These are phyloP conservation scores for Sphaceloma murrayae DNA, from an alignment of 2,329 filamentous ascomycete species.

Conservation along the genomic window DNA sequence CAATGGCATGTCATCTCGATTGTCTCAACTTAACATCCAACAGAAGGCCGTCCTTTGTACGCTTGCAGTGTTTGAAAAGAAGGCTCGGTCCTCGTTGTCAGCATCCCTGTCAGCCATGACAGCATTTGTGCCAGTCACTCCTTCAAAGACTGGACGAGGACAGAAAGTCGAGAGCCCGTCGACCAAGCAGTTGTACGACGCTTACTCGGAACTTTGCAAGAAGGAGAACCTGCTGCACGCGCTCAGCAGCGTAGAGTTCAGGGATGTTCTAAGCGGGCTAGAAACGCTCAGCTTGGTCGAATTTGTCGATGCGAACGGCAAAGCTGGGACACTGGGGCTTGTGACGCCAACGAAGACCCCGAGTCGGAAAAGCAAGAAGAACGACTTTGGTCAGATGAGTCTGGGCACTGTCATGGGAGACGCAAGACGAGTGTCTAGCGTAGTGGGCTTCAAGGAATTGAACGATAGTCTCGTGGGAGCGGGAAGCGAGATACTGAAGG, in stretches of 20 bases:
- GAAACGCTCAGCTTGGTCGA: slow-evolving; percentile 78
- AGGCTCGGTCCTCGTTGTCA: slow-evolving; percentile 43
- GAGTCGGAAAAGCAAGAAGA: slow-evolving; percentile 53
- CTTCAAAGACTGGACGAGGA: slow-evolving; percentile 33
- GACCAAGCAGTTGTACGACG: slow-evolving; percentile 72
- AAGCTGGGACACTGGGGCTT: slow-evolving; percentile 54
- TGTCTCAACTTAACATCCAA: slow-evolving; percentile 83
- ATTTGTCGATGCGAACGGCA: slow-evolving; percentile 52
- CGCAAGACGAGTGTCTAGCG: slow-evolving; percentile 42
- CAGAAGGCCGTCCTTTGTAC: slow-evolving; percentile 93
- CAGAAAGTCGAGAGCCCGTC: slow-evolving; percentile 53
- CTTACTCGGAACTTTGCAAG: slow-evolving; percentile 74
- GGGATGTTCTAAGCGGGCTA: slow-evolving; percentile 80
- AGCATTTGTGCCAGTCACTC: slow-evolving; percentile 27
- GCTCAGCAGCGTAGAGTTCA: slow-evolving; percentile 82
- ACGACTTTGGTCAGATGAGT: slow-evolving; percentile 44
- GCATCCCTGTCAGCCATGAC: slow-evolving; percentile 15
- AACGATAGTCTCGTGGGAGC: slow-evolving; percentile 27
- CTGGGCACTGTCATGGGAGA: slow-evolving; percentile 40
- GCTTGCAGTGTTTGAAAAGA: slow-evolving; percentile 75
- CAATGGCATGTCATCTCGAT: slow-evolving; percentile 74
- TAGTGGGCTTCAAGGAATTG: slow-evolving; percentile 30
- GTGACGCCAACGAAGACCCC: slow-evolving; percentile 60
- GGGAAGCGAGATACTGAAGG: slow-evolving; percentile 29
- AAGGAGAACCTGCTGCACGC: slow-evolving; percentile 83